Evolutionary conservation across 2,329 filamentous ascomycete genomes (phyloP), one percentile per base, ranked within the genome.

Genomic region (Colletotrichum sp.): DNA sequence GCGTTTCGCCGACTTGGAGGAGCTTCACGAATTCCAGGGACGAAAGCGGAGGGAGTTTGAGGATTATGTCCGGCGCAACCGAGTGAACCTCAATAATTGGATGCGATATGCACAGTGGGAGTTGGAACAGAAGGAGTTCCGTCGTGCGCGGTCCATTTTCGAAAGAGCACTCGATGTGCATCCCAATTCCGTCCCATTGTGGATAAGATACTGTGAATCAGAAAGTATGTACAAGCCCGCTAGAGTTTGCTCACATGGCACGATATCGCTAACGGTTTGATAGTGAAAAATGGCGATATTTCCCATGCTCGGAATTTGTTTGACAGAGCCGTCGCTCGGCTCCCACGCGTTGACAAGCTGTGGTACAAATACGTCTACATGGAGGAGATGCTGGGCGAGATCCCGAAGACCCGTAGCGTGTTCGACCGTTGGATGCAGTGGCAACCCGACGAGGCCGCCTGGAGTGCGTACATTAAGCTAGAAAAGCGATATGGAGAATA

Each of bases 351-450:
- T 54, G 95, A 98, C 82, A 98, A 98, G 88, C 87, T 99, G 38
- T 99, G 97, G 97, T 99, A 98, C 87, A 98, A 98, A 83, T 99
- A 98, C 87, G 95, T 98, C 31, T 98, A 98, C 83, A 97, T 98
- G 93, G 96, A 98, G 86, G 97, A 99, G 89, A 98, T 96, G 85
- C 89, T 99, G 69, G 95, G 95, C 8, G 98, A 99, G 80, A 93
- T 99, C 63, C 92, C 96, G 5, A 97, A 96, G 43, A 97, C 95
- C 4, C 89, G 97, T 72, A 95, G 98, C 79, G 95, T 98, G 0
- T 99, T 98, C 82, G 97, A 99, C 85, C 90, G 97, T 59, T 99
- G 97, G 97, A 96, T 99, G 93, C 93, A 94, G 76, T 99, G 97
- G 97, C 95, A 98, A 82, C 97, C 97, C 0, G 95, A 98, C 78